Percentiles rank a stretch among this genome's conserved stretches.
Conservation (phyloP, 2,329 filamentous ascomycete genomes). For the Blumeria graminis region DNA sequence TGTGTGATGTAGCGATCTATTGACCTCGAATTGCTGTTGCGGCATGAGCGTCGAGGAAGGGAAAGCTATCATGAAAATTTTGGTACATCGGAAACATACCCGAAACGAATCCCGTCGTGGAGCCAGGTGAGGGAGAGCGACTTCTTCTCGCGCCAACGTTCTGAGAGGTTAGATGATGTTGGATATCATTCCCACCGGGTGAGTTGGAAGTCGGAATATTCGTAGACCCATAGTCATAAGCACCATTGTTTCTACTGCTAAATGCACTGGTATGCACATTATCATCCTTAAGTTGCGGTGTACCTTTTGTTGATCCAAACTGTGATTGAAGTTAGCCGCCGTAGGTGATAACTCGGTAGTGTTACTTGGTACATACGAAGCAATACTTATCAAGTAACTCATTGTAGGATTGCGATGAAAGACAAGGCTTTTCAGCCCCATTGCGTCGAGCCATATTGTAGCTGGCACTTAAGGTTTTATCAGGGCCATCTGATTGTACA, state of each 20-base stretch:
- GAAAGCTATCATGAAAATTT: conserved; percentile 13
- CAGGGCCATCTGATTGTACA: conserved; percentile 6
- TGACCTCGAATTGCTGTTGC: conserved; percentile 17
- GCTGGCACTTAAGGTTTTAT: conserved; percentile 9
- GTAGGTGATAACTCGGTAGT: conserved; percentile 9
- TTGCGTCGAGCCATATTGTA: conserved; percentile 26
- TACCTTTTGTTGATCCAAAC: conserved; percentile 37
- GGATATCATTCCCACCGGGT: conserved; percentile 11
- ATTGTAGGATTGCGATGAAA: conserved; percentile 78
- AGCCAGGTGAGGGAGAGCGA: conserved; percentile 21
- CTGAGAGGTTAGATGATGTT: conserved; percentile 8
- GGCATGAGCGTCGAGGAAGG: conserved; percentile 15
- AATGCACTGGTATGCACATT: conserved; percentile 20
- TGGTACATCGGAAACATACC: conserved; percentile 20
- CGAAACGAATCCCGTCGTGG: conserved; percentile 22
- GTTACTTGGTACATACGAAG: conserved; percentile 62
- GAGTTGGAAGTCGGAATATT: conserved; percentile 16
- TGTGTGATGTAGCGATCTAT: neutral
- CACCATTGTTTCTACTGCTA: conserved; percentile 20
- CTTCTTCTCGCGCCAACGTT: conserved; percentile 14
- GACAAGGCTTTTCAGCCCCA: conserved; percentile 37
- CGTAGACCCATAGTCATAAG: conserved; percentile 12
- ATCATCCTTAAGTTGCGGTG: conserved; percentile 25
- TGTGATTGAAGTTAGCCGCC: conserved; percentile 21
- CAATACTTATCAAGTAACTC: conserved; percentile 98